Evolutionary conservation across 176 grass and related monocot species (phyloP).

Genomic region (Phyllostachys edulis): DNA sequence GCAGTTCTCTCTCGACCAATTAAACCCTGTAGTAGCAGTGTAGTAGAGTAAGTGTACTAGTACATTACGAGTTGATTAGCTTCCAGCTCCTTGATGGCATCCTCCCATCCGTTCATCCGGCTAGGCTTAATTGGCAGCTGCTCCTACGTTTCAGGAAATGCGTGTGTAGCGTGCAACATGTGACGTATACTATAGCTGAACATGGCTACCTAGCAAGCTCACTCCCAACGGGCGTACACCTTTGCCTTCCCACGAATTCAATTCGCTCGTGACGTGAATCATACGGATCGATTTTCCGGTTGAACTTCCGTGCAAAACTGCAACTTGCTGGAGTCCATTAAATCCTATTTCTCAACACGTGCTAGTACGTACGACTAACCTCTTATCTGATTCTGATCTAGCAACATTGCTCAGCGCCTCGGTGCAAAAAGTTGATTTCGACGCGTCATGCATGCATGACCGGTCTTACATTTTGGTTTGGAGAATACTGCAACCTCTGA

Average conservation of each 20-base stretch:
- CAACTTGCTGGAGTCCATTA: not conserved
- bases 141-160: not conserved
- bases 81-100: not conserved
- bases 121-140: conserved; percentile 27
- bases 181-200: not conserved
- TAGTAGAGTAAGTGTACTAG: not conserved
- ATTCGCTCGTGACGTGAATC: not conserved
- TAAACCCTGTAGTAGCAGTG: too few relatives aligned
- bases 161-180: conserved; percentile 6
- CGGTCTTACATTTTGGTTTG: not conserved
- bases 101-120: conserved; percentile 40
- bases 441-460: too few relatives aligned
- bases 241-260: not conserved
- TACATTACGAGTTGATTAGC: not conserved
- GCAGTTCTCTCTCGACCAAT: not conserved
- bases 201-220: not conserved
- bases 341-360: not conserved
- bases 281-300: too few relatives aligned
- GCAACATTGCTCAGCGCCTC: not conserved
- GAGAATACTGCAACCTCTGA: too few relatives aligned
- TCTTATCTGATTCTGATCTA: not conserved
- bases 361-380: not conserved
- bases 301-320: not conserved
- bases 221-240: not conserved
- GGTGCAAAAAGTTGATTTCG: too few relatives aligned